A percentile compares a stretch with the other conserved stretches of the same genome.
phyloP scores from a whole-genome alignment of 2,329 filamentous ascomycete species.

The Aaosphaeria pasadenensis region DNA sequence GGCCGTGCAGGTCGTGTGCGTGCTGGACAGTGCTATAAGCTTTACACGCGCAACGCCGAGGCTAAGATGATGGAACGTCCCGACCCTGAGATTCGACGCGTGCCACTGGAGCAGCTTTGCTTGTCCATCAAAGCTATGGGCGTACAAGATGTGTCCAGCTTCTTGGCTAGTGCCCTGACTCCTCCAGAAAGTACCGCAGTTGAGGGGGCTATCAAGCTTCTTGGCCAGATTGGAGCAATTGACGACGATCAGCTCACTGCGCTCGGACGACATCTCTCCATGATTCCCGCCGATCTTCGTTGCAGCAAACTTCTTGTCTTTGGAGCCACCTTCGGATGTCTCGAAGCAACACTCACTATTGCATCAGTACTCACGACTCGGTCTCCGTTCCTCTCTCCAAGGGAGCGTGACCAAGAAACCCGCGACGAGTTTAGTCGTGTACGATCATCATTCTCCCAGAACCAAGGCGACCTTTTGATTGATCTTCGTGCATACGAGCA shows the following conservation, averaged over 20 bases:
- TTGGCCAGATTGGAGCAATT: conserved; percentile 83
- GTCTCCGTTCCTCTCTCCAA: conserved; percentile 81
- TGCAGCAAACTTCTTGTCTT: conserved; percentile 96
- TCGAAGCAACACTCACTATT: conserved; percentile 84
- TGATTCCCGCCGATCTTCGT: conserved; percentile 89
- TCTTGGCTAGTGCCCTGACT: conserved; percentile 82
- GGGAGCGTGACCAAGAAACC: conserved; percentile 78
- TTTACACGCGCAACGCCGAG: conserved; percentile 86
- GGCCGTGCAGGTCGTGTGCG: conserved; percentile 92
- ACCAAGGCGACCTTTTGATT: conserved; percentile 84
- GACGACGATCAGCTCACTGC: conserved; percentile 85
- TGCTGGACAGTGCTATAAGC: conserved; percentile 88
- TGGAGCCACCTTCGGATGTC: conserved; percentile 87
- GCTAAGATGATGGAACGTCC: conserved; percentile 80
- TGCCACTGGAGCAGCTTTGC: conserved; percentile 91
- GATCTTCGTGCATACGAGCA: conserved; percentile 81
- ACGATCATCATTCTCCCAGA: conserved; percentile 67
- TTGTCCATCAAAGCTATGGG: conserved; percentile 95
- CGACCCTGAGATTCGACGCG: conserved; percentile 88
- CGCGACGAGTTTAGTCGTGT: conserved; percentile 79
- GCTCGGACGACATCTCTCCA: conserved; percentile 86
- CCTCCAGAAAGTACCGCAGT: conserved; percentile 84
- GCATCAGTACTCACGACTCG: conserved; percentile 88
- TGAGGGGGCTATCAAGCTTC: conserved; percentile 74
- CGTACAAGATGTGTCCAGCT: conserved; percentile 73